A percentile compares a stretch with the other conserved stretches of the same genome.
phyloP scores from a whole-genome alignment of 306 rosid species.

The Gastrolobium villosum region DNA sequence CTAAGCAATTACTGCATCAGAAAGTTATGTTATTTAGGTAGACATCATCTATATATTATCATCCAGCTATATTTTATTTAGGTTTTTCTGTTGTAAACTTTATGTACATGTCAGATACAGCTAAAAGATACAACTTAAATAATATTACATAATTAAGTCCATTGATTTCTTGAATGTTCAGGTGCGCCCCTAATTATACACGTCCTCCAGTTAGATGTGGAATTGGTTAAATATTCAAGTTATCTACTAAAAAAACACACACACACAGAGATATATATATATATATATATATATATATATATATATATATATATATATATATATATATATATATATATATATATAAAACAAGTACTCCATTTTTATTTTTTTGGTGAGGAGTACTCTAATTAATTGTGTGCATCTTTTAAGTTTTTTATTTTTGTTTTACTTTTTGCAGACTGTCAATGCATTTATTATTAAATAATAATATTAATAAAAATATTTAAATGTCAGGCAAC shows the following conservation, averaged over 20 bases:
- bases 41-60: too few relatives aligned
- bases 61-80: not conserved
- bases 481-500: constrained; percentile 40
- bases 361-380: too few relatives aligned
- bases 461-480: not conserved
- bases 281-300: too few relatives aligned
- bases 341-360: constrained; percentile 2
- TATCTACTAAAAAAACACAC: too few relatives aligned
- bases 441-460: constrained; percentile 47
- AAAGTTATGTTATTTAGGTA: too few relatives aligned
- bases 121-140: constrained; percentile 44
- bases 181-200: constrained; percentile 46
- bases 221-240: constrained; percentile 20
- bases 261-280: too few relatives aligned
- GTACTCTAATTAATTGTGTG: constrained; percentile 42
- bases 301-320: too few relatives aligned
- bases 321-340: too few relatives aligned
- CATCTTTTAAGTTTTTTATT: constrained; percentile 25
- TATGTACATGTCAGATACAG: constrained; percentile 35
- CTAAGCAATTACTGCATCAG: too few relatives aligned
- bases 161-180: constrained; percentile 41
- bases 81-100: constrained; percentile 36
- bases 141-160: constrained; percentile 37
- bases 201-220: constrained; percentile 42
- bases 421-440: constrained; percentile 46